A percentile compares a stretch with the other conserved stretches of the same genome.
These are phyloP conservation scores for Colletotrichum somersetense DNA, from an alignment of 2,329 filamentous ascomycete species.

Conservation along the genomic window DNA sequence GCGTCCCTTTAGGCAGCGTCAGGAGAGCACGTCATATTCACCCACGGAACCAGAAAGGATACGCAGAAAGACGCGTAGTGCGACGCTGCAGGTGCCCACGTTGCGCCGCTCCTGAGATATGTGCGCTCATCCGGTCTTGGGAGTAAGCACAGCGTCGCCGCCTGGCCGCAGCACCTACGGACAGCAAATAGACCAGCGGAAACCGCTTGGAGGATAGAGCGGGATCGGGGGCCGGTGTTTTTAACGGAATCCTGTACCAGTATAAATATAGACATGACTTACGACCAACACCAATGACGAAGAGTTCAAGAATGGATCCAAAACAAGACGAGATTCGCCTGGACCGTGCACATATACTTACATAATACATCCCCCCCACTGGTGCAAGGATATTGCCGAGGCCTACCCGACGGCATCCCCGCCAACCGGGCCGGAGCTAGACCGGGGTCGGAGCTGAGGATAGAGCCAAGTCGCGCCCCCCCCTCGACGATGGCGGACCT, in stretches of 20 bases:
- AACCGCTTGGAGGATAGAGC: not conserved
- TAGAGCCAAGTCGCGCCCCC: not conserved
- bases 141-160: not conserved
- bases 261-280: not conserved
- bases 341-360: constrained; percentile 21
- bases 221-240: not conserved
- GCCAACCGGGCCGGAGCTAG: constrained; percentile 38
- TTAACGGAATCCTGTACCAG: not conserved
- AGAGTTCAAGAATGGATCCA: not conserved
- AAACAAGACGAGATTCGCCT: not conserved
- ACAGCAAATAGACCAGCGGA: not conserved
- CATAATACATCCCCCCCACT: not conserved
- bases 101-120: not conserved
- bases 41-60: not conserved
- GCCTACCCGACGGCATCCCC: constrained; percentile 34
- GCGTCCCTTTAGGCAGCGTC: not conserved
- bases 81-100: constrained; percentile 8
- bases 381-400: constrained; percentile 33
- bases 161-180: not conserved
- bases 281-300: too few relatives aligned
- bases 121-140: too few relatives aligned
- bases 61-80: not conserved
- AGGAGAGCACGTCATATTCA: not conserved
- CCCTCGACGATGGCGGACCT: constrained; percentile 14
- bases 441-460: constrained; percentile 38